Percentiles rank a stretch among this genome's conserved stretches.
phyloP scores from a whole-genome alignment of 352 stramenopile species.

The Globisporangium acanthophoron region DNA sequence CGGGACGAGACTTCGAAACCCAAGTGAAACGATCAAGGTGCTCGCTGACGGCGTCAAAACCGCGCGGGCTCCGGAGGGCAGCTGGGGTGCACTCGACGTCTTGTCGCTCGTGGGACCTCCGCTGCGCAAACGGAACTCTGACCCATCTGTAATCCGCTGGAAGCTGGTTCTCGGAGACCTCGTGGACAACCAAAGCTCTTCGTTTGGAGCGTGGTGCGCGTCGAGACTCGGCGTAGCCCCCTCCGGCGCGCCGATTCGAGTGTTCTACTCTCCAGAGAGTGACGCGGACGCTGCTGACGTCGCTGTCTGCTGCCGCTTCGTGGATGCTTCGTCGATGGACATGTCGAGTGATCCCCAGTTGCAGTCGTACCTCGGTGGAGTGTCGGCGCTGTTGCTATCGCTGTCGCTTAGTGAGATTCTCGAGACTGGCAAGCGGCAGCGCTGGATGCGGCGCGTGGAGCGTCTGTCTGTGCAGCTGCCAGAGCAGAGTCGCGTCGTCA shows the following conservation, averaged over 20 bases:
- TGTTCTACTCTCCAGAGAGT: constrained; percentile 9
- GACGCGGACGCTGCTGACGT: constrained; percentile 14
- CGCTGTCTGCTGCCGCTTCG: constrained; percentile 52
- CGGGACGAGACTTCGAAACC: constrained; percentile 22
- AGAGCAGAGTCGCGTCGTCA: constrained; percentile 21
- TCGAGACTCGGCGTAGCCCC: constrained; percentile 32
- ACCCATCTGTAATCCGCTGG: constrained; percentile 26
- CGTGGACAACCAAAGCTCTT: constrained; percentile 39
- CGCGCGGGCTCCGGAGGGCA: neutral
- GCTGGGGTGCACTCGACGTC: constrained; percentile 22
- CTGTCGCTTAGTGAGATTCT: constrained; percentile 44
- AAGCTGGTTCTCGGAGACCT: constrained; percentile 77
- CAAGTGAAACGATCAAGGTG: constrained; percentile 10
- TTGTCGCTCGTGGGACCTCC: constrained; percentile 21
- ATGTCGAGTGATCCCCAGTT: constrained; percentile 7
- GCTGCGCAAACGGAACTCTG: constrained; percentile 19
- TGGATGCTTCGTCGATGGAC: constrained; percentile 29
- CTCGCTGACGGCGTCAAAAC: neutral
- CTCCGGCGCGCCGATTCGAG: constrained; percentile 20
- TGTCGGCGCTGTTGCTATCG: constrained; percentile 49
- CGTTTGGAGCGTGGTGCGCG: constrained; percentile 72
- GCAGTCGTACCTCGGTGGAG: constrained; percentile 30
- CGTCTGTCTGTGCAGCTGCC: constrained; percentile 27
- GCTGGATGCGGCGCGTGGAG: constrained; percentile 40
- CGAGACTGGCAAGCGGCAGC: constrained; percentile 20